Conservation (phyloP, 371 early-diverging fungal genomes). For the Apophysomyces variabilis region DNA sequence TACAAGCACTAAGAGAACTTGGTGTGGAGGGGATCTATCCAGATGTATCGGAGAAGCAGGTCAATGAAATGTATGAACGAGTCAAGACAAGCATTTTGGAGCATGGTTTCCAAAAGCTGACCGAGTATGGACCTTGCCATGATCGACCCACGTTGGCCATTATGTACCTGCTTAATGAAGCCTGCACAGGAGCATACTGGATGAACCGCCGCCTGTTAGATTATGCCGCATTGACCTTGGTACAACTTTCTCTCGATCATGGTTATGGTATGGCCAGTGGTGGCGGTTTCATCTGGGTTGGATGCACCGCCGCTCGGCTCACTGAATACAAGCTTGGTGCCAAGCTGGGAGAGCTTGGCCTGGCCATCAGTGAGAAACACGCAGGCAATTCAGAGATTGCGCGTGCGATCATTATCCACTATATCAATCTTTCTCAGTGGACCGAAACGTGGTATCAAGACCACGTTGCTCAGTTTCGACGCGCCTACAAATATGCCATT, state of each 20-base stretch:
- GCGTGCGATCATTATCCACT: conserved; percentile 39
- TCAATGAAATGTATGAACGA: conserved; percentile 17
- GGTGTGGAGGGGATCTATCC: conserved; percentile 25
- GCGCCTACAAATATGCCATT: conserved; percentile 45
- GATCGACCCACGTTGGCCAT: conserved; percentile 29
- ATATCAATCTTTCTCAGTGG: conserved; percentile 45
- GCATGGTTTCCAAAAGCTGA: conserved; percentile 30
- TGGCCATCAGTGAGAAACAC: conserved; percentile 38
- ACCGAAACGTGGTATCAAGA: conserved; percentile 37
- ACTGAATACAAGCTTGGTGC: conserved; percentile 39
- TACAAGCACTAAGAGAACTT: conserved; percentile 35
- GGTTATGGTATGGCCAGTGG: conserved; percentile 44
- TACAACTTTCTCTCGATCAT: conserved; percentile 39
- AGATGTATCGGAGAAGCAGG: conserved; percentile 19
- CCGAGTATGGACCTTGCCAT: conserved; percentile 23
- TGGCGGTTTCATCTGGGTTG: conserved; percentile 45
- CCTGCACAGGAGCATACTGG: conserved; percentile 49
- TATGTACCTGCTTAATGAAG: conserved; percentile 45
- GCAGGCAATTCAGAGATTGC: conserved; percentile 50
- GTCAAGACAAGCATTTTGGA: conserved; percentile 24
- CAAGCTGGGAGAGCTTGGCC: conserved; percentile 42
- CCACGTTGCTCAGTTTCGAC: conserved; percentile 38
- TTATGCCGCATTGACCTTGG: conserved; percentile 38
- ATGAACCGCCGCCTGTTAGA: conserved; percentile 38
- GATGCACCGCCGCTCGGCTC: conserved; percentile 39